phyloP scores from a whole-genome alignment of 192 early-diverging fungal species.

The Backusella circina region DNA sequence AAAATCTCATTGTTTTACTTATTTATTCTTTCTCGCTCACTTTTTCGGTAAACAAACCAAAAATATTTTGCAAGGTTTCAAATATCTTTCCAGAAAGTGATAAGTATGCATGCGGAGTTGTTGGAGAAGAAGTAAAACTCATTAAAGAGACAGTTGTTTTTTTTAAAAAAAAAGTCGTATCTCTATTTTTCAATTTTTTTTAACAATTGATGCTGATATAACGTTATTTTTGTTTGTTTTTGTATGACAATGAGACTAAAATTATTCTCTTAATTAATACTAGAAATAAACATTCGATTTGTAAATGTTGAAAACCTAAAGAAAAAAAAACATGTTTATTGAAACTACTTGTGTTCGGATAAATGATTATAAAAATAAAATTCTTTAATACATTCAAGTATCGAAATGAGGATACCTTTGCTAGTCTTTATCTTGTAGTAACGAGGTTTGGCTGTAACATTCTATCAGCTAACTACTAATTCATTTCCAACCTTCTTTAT shows the following conservation, averaged over 20 bases:
- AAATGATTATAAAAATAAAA: too few species aligned
- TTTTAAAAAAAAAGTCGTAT: background rate
- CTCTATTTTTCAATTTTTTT: background rate
- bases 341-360: too few species aligned
- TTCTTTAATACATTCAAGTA: too few species aligned
- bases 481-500: too few species aligned
- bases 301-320: too few species aligned
- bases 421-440: too few species aligned
- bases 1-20: background rate
- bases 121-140: background rate
- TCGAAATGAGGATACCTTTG: too few species aligned
- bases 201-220: background rate
- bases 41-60: background rate
- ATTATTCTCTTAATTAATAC: background rate
- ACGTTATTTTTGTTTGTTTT: background rate
- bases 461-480: too few species aligned
- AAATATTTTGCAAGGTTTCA: background rate
- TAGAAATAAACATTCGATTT: too few species aligned
- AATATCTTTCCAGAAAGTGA: background rate
- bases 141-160: too few species aligned
- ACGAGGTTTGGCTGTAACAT: too few species aligned
- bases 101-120: background rate
- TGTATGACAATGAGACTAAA: background rate
- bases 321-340: too few species aligned
- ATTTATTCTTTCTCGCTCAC: background rate